A percentile compares a stretch with the other conserved stretches of the same genome.
phyloP scores from a whole-genome alignment of 257 asterid species.

The Scutellaria baicalensis region DNA sequence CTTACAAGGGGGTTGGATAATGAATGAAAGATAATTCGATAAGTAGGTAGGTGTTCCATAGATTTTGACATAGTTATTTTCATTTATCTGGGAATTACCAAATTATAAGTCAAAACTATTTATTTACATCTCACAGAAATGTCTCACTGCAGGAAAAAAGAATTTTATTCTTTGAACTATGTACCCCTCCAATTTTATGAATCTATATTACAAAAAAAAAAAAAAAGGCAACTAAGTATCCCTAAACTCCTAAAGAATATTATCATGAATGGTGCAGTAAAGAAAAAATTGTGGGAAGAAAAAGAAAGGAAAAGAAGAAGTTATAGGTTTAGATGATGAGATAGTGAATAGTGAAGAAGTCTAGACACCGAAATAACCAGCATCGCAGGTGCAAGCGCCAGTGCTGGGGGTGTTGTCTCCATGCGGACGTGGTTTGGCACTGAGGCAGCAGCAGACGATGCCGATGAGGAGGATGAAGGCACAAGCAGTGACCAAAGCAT shows the following conservation, averaged over 20 bases:
- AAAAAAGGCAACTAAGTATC: background rate
- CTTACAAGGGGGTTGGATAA: too few species aligned
- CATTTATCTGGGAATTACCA: too few species aligned
- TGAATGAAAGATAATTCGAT: too few species aligned
- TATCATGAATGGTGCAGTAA: background rate
- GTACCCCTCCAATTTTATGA: background rate
- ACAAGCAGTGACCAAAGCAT: constrained; percentile 31
- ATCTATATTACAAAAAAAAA: background rate
- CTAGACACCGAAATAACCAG: constrained; percentile 27
- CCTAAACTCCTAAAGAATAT: background rate
- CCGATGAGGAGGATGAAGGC: constrained; percentile 35
- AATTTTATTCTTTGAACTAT: background rate
- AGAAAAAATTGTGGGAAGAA: too few species aligned
- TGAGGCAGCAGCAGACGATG: constrained; percentile 34
- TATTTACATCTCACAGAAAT: background rate
- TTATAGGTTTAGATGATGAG: background rate
- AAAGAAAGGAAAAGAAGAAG: background rate
- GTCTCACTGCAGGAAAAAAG: too few species aligned
- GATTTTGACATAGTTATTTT: too few species aligned
- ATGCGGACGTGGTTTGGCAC: constrained; percentile 24
- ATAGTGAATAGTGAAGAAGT: background rate
- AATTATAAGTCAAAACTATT: too few species aligned
- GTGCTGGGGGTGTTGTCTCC: constrained; percentile 15
- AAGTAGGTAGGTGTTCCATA: too few species aligned
- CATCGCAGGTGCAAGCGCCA: constrained; percentile 31